Evolutionary conservation across 2,329 filamentous ascomycete species (phyloP), one percentile per base, ranked within the genome.

Genomic region (Alternaria gansuensis): DNA sequence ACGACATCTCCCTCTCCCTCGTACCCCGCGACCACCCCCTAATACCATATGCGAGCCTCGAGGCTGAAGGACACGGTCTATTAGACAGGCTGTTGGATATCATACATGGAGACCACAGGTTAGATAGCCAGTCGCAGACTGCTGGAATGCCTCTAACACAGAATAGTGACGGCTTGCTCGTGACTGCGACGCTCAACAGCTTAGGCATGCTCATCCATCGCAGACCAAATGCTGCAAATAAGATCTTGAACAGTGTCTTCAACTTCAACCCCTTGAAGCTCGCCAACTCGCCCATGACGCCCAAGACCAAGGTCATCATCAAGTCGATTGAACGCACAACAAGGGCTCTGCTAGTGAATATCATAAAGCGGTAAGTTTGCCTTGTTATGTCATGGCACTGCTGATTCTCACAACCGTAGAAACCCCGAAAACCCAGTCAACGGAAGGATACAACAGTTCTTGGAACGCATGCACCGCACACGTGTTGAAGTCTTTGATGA

Each of bases 321-420:
- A 92, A 89, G 78, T 98, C 94, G 5, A 95, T 99, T 88, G 94
- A 97, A 77, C 92, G 96, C 74, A 99, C 95, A 24, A 91, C 91
- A 3, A 87, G 93, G 69, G 88, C 93, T 66, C 81, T 99, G 45
- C 83, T 98, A 37, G 85, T 93, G 52, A 93, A 97, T 77, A 82
- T 97, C 52, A 83, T 90, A 66, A 94, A 94, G 80, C 86, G 88
- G 89, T 91, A 82, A 66, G 82, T 62, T 11, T 31, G 10, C 50
- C 13, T 58, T 33, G 24, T n/a, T 24, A 21, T 8, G 13, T 45
- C 9, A 48, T 45, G 5, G 23, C 54, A 41, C n/a, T 23, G 3
- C 41, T 40, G 44, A 60, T 45, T 29, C 51, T 59, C 48, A 64
- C 14, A 17, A 33, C 4, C 43, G 1, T 33, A 93, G 93, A 71